These are phyloP conservation scores for Ensete ventricosum DNA, from an alignment of 176 grass and related monocot genomes.

Conservation along the genomic window DNA sequence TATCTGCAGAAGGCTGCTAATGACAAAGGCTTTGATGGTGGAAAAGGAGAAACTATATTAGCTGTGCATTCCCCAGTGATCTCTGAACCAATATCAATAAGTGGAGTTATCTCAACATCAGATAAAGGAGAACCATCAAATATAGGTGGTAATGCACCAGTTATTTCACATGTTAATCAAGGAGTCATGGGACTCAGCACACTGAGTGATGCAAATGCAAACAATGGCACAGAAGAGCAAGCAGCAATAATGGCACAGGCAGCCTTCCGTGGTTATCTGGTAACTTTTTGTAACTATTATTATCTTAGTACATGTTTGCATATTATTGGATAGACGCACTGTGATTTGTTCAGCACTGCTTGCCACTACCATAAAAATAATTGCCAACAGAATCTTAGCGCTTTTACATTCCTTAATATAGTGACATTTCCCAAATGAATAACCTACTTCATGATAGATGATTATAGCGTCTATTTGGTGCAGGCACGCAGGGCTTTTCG, in stretches of 20 bases:
- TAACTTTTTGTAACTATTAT: constrained; percentile 14
- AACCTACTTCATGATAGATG: background rate
- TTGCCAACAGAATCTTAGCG: no score
- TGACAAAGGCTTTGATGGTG: constrained; percentile 35
- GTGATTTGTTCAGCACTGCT: background rate
- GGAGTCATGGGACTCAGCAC: constrained; percentile 16
- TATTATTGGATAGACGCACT: no score
- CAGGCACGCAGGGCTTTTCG: constrained; percentile 85
- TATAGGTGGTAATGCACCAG: constrained; percentile 15
- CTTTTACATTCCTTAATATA: no score
- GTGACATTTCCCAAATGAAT: background rate
- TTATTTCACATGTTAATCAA: constrained; percentile 24
- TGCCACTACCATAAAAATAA: background rate
- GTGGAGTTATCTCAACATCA: constrained; percentile 20
- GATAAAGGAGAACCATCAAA: constrained; percentile 32
- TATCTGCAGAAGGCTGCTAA: constrained; percentile 38
- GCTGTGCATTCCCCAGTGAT: constrained; percentile 57
- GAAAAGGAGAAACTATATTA: constrained; percentile 27
- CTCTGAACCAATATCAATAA: constrained; percentile 70
- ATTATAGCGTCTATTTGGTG: background rate
- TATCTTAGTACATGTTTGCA: no score
- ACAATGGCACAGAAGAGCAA: constrained; percentile 47
- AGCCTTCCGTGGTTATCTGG: constrained; percentile 93
- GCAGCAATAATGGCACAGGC: constrained; percentile 84
- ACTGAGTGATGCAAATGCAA: constrained; percentile 18